phyloP scores from a whole-genome alignment of 1,284 basidiomycete genomes.

The Caloboletus inedulis region DNA sequence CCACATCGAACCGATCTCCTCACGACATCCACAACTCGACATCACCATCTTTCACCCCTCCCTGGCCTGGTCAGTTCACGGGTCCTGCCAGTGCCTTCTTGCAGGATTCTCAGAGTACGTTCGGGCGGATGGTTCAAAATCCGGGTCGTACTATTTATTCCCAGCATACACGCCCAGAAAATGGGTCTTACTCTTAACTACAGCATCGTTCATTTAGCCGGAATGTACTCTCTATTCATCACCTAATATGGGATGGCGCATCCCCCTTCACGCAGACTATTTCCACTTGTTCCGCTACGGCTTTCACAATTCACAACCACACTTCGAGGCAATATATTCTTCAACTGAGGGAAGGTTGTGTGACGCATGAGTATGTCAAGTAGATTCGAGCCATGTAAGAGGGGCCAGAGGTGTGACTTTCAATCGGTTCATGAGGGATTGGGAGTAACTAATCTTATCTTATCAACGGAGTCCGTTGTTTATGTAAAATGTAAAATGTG shows the following conservation, averaged over 20 bases:
- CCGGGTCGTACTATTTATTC: constrained; percentile 59
- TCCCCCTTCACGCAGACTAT: neutral
- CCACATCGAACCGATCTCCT: constrained; percentile 15
- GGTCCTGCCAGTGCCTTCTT: constrained; percentile 48
- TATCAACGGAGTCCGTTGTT: constrained; percentile 17
- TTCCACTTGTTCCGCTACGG: neutral
- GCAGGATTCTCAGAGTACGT: constrained; percentile 33
- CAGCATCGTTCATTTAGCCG: constrained; percentile 6
- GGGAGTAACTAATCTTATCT: constrained; percentile 24
- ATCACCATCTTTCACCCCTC: constrained; percentile 26
- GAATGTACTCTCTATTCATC: constrained; percentile 25
- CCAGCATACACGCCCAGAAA: constrained; percentile 39
- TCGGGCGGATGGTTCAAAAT: constrained; percentile 38
- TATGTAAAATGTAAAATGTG: neutral
- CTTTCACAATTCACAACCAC: neutral
- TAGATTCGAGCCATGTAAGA: neutral
- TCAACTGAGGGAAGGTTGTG: neutral
- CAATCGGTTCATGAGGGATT: neutral
- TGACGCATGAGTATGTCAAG: neutral
- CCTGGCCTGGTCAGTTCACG: constrained; percentile 41
- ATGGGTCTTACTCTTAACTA: constrained; percentile 28
- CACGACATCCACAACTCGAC: constrained; percentile 29
- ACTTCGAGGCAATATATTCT: constrained; percentile 2
- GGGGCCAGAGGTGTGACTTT: neutral
- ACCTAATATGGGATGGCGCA: constrained; percentile 20